Evolutionary conservation across 257 asterid species (phyloP), one percentile per base, ranked within the genome.

Genomic region (Rubia yunnanensis): DNA sequence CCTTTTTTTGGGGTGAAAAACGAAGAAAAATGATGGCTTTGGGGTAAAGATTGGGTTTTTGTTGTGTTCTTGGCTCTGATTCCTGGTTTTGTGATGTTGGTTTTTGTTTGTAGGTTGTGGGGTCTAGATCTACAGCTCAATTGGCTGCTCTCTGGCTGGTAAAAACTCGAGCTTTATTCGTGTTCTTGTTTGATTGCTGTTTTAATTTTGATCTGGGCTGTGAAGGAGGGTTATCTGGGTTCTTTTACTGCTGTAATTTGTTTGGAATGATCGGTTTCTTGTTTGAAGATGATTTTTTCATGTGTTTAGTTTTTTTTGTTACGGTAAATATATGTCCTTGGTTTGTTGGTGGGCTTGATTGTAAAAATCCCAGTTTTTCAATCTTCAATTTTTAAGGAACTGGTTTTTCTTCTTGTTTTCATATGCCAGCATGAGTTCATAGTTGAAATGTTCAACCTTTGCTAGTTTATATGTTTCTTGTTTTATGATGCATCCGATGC

Each of bases 51-150:
- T 34, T 27, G 62, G 65, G 44, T 63, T 46, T 64, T 59, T 38
- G 31, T 74, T 56, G 64, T 67, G 31, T 10, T 67, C 74, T 50
- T 60, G 63, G 35, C 53, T 32, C 58, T 26, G 49, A 56, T 49
- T 28, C 38, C 36, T 58, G 18, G 70, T 62, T 60, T 62, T 67
- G 31, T 64, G 56, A 76, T 64, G 69, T 22, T 73, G 72, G n/a
- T 69, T 65, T 78, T 75, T 68, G 67, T 65, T 75, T 77, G 69
- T 82, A 88, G 96, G 90, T 86, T 69, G 77, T n/a, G 77, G 81
- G 78, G 70, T 66, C 30, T 76, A 79, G 96, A 91, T 91, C 96
- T 78, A 71, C 65, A 48, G 77, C 79, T 78, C 67, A 48, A 73
- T 78, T 71, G 83, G 84, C 79, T 77, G 80, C 77, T 77, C 73